Base-by-base conservation (phyloP, 345 rosid species). In the Brassica incana region DNA sequence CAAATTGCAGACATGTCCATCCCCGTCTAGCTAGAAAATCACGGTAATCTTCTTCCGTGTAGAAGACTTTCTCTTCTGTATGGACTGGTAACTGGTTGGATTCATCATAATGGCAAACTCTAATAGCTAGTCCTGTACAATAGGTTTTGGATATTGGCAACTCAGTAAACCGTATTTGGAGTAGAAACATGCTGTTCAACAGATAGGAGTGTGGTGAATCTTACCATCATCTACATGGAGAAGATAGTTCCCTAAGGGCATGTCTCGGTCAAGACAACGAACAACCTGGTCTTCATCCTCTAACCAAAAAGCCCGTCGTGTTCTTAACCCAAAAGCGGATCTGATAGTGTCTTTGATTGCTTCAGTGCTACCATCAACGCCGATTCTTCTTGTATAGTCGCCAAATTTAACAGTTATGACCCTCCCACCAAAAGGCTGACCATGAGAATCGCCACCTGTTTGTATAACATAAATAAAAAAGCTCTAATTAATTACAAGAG, bases 141-240 rank as follows among this genome's bases (percentile, higher is more conserved):
- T 48, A 52, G 20, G 58, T 52, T 52, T 52, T n/a, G 58, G 58
- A 52, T n/a, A 52, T 5, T 15, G 58, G 5, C 58, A 52, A 52
- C 58, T 52, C 58, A n/a, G 58, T 52, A 5, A n/a, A n/a, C 58
- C 3, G 58, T 52, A 52, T 52, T 52, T 52, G 58, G 20, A 5
- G 58, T n/a, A n/a, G 20, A 52, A 52, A 52, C 25, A 23, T 23
- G 25, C 25, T 23, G 25, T 23, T 23, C 25, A 23, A 23, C 58
- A 52, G 8, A 52, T n/a, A 8, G 58, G 20, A 52, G n/a, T 52
- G 58, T 52, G 58, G 7, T 52, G 18, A 52, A 54, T 54, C 61
- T 78, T 88, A 93, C 98, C 99, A 86, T 93, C 91, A 82, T 95
- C 99, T 1, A 95, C 89, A 83, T 86, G 92, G 62, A 95, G 97